Base-by-base conservation (phyloP, 139 green algal genomes). In the Tetradesmus obliquus region DNA sequence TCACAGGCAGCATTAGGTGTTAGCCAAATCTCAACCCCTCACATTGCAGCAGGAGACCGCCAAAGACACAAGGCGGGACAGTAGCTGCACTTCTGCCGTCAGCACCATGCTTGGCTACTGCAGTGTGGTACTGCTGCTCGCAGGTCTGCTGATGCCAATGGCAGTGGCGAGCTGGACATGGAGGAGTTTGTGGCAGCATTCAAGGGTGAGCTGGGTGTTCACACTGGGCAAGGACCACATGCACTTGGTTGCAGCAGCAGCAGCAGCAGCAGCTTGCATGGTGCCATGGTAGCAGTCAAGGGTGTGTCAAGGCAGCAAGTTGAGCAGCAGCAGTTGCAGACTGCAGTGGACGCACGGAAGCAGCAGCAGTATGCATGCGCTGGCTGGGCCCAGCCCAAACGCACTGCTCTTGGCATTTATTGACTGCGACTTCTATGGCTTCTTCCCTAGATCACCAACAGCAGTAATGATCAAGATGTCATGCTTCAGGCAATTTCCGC, bases 181-280 rank as follows among this genome's bases (percentile, higher is more conserved):
- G 87, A 85, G 1, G 87, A 84, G n/a, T 91, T 91, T 85, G 87
- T 85, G 51, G 24, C n/a, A 7, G 87, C 87, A 7, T 91, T 91
- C 74, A 84, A 54, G 13, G 87, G 87, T 91, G 8, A 4, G 79
- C 66, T 76, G 17, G 60, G 60, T 45, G 32, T 45, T 45, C 32
- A 45, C 32, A 45, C 32, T 45, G 32, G 32, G 32, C 32, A 45
- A 79, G 19, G 15, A 19, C 69, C 15, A 79, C n/a, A 54, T 20
- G 10, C 3, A 55, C 5, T 13, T 55, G 4, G 2, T 58, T 57
- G 6, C 3, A 4, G n/a, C n/a, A 5, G 66, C 66, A 20, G 17
- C 66, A 51, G n/a, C 84, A 89, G 7, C 57, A 55, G 22, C 32
- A 45, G 32, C 32, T 45, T 45, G 32, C 19, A 17, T 19, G 15